A percentile compares a stretch with the other conserved stretches of the same genome.
These are phyloP conservation scores for Anthoceros angustus DNA, from an alignment of 225 moss, liverwort and hornwort genomes.

Conservation along the genomic window DNA sequence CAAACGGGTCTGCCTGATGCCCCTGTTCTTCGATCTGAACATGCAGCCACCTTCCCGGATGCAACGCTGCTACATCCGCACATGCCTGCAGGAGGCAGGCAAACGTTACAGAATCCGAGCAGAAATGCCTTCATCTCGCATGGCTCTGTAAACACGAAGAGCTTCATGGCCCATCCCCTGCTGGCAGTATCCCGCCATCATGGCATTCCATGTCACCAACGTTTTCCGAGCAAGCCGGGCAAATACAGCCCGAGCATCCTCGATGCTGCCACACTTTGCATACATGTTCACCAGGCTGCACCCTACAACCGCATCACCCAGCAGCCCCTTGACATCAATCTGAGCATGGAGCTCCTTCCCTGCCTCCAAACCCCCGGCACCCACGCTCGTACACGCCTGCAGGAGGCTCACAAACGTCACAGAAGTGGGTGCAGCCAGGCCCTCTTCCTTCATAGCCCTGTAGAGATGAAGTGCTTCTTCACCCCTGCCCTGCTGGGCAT, in stretches of 20 bases:
- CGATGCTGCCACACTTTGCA: not conserved
- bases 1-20: not conserved
- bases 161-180: not conserved
- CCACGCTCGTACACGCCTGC: not conserved
- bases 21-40: not conserved
- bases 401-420: not conserved
- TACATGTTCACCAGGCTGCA: not conserved
- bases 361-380: not conserved
- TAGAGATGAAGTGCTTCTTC: not conserved
- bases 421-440: not conserved
- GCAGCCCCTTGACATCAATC: not conserved
- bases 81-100: not conserved
- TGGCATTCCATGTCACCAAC: not conserved
- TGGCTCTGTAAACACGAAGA: not conserved
- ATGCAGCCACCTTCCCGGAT: not conserved
- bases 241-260: not conserved
- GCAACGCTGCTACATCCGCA: not conserved
- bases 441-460: not conserved
- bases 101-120: not conserved
- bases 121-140: not conserved
- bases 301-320: not conserved
- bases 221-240: not conserved
- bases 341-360: not conserved
- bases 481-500: not conserved
- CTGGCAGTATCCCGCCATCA: not conserved